Base-by-base conservation (phyloP, 139 green algal genomes). In the Picochlorum sp. region DNA sequence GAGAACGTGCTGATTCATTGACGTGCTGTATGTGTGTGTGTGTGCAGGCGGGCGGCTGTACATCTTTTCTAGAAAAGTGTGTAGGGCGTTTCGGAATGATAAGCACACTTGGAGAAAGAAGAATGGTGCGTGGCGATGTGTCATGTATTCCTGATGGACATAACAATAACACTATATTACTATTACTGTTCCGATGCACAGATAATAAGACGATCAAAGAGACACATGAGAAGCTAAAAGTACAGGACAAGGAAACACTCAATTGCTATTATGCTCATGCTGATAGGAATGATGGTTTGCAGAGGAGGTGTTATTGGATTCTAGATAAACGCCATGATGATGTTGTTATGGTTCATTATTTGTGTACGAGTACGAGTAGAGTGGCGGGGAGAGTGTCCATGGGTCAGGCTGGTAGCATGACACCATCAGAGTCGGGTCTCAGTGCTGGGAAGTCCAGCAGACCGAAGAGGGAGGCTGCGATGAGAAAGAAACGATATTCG, bases 161-260 rank as follows among this genome's bases (percentile, higher is more conserved):
- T 3, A 51, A 51, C 6, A 51, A 51, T 51, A 20, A 18, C 15
- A 18, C 0, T 28, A 28, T 28, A 28, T 23, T 23, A 23, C 3
- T 28, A 28, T 32, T 4, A 44, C 24, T 26, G 13, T 58, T 75
- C 74, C 15, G 45, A 20, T 54, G 47, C 23, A 13, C 62, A 14
- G 85, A 92, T 49, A 80, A 78, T 32, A 88, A 83, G 57, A 86
- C 85, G 11, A 82, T 92, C 15, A 64, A 65, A 14, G 85, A 92
- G 63, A 88, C 85, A 16, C 85, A 92, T 34, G 85, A 91, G 61
- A 92, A 92, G 63, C 76, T 90, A 30, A 92, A 92, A 69, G 80
- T 87, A 1, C 81, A 66, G 15, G 81, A 76, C 49, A 45, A 67
- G 49, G 83, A 89, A 34, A 65, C 70, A 28, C 71, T 92, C 13